phyloP scores from a whole-genome alignment of 2,329 filamentous ascomycete species.

The Aotearoamyces nothofagi region DNA sequence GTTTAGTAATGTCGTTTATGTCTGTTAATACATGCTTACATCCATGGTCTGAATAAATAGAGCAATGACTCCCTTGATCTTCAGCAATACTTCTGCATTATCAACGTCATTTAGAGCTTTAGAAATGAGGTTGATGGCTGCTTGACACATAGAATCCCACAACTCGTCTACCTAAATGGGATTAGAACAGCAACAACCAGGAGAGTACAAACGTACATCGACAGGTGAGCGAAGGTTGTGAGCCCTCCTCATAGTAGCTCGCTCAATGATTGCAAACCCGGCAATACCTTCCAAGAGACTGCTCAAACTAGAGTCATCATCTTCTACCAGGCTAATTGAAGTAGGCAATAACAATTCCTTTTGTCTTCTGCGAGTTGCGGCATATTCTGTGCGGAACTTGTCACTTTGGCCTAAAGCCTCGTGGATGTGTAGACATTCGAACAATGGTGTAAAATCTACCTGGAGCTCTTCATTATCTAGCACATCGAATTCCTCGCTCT shows the following conservation, averaged over 20 bases:
- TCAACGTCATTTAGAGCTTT: constrained; percentile 65
- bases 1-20: neutral
- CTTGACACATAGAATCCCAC: constrained; percentile 96
- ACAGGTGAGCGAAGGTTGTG: constrained; percentile 68
- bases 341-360: constrained; percentile 78
- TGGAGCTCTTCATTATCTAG: constrained; percentile 90
- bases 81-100: constrained; percentile 81
- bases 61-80: constrained; percentile 84
- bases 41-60: constrained; percentile 98
- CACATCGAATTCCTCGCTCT: constrained; percentile 89
- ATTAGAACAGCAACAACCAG: constrained; percentile 7
- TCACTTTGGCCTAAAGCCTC: constrained; percentile 87
- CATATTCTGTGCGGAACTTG: constrained; percentile 81
- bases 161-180: constrained; percentile 72
- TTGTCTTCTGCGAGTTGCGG: constrained; percentile 76
- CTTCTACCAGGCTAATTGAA: constrained; percentile 61
- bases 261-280: constrained; percentile 93
- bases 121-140: constrained; percentile 67
- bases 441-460: constrained; percentile 86
- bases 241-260: constrained; percentile 76
- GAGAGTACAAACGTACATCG: constrained; percentile 43
- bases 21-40: constrained; percentile 31
- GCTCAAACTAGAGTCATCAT: constrained; percentile 76
- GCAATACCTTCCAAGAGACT: constrained; percentile 86
- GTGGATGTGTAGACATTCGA: constrained; percentile 92